Evolutionary conservation across 2,329 filamentous ascomycete species (phyloP), one percentile per base, ranked within the genome.

Genomic region (Sporothrix phasma): DNA sequence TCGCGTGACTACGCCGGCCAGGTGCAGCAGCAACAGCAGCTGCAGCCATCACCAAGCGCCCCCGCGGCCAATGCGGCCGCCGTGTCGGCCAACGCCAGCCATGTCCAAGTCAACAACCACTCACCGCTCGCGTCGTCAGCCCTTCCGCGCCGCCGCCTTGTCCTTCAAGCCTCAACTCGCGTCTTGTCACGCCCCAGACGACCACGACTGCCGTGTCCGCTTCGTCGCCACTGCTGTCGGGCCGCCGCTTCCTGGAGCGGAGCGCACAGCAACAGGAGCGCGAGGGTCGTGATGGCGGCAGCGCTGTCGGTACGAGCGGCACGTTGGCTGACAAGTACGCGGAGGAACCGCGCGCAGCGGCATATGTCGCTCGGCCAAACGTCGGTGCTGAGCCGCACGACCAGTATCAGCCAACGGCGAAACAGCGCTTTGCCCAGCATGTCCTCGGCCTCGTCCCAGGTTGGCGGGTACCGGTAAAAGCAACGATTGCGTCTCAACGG

Each of bases 131-230:
- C 54, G 2, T 77, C 79, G 26, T 79, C 80, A 2, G 76, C 77
- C 13, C 73, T 85, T 17, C 81, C 82, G 5, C 78, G 83, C 49
- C 79, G 84, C 60, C 79, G 84, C 22, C 74, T 84, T 59, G 77
- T 77, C 17, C 76, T 7, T 79, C 82, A 0, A 78, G 76, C 24
- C 71, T 81, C 49, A 77, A 77, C 64, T 79, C 80, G 60, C 78
- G 82, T 29, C 70, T 83, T 8, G 73, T 76, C 2, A 71, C 74
- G 5, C 75, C 78, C 2, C 74, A 74, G 17, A 70, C 75, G 6
- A 71, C 76, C 1, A 72, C 77, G 5, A 71, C 74, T 2, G 66
- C 73, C 1, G 68, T 62, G 2, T 61, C 65, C 1, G 51, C 65
- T 11, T 41, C 65, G 19, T 62, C 65, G 15, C 49, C 62, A 13